These are phyloP conservation scores for Diaporthe eres DNA, from an alignment of 2,329 filamentous ascomycete species.

Conservation along the genomic window DNA sequence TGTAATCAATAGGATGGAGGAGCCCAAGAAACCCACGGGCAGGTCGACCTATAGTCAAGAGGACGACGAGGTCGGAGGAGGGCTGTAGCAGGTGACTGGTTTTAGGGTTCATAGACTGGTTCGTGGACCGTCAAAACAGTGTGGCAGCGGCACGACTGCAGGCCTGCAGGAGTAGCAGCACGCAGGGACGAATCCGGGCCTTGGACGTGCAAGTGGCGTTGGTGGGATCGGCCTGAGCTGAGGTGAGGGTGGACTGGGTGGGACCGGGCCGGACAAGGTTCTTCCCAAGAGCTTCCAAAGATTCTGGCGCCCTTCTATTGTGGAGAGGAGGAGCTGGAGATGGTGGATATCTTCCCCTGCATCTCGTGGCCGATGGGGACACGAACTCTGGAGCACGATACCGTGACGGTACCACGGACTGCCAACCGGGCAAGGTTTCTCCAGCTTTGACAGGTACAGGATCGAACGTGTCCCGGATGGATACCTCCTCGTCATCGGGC, in stretches of 20 bases:
- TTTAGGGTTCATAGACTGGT: slow-evolving; percentile 6
- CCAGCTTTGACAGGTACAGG: slow-evolving; percentile 26
- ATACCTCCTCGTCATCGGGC: slow-evolving; percentile 16
- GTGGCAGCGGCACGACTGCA: slow-evolving; percentile 16
- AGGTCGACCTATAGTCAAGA: not conserved
- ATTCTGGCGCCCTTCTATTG: slow-evolving; percentile 36
- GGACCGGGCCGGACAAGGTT: slow-evolving; percentile 36
- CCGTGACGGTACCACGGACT: slow-evolving; percentile 9
- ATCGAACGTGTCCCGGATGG: not conserved
- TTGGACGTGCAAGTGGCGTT: slow-evolving; percentile 14
- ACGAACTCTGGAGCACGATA: slow-evolving; percentile 29
- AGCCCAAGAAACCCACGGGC: not conserved
- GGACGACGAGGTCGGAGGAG: not conserved
- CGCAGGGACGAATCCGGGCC: slow-evolving; percentile 5
- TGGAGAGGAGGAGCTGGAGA: slow-evolving; percentile 36
- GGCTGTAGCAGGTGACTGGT: slow-evolving; percentile 7
- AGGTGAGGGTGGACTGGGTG: not conserved
- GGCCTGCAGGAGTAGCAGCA: slow-evolving; percentile 9
- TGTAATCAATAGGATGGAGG: not conserved
- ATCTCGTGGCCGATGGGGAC: slow-evolving; percentile 30
- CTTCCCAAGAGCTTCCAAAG: slow-evolving; percentile 38
- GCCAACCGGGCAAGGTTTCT: slow-evolving; percentile 24
- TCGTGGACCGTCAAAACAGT: not conserved
- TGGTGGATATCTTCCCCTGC: slow-evolving; percentile 32
- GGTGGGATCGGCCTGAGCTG: not conserved